Evolutionary conservation across 805 yeast genomes (phyloP).

Genomic region (Candida germanica): DNA sequence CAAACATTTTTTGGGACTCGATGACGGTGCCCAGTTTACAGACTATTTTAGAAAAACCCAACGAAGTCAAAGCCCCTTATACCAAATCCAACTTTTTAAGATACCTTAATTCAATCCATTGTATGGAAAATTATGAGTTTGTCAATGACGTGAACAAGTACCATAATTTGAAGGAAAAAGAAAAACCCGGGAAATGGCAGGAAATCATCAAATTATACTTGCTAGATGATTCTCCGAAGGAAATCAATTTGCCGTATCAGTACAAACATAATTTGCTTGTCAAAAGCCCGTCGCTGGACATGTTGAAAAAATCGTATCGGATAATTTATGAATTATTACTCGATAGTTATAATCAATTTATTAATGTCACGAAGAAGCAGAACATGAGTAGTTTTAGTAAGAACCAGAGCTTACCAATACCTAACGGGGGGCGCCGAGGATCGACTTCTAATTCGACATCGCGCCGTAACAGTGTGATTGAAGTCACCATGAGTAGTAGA

Average conservation of each 20-base stretch:
- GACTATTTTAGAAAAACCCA: conserved; percentile 7
- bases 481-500: neutral
- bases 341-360: conserved; percentile 33
- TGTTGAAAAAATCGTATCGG: conserved; percentile 14
- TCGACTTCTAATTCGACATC: neutral
- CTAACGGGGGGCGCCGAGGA: conserved; percentile 5
- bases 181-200: conserved; percentile 21
- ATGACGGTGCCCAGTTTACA: conserved; percentile 15
- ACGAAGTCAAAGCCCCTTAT: conserved; percentile 5
- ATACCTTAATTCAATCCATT: conserved; percentile 28
- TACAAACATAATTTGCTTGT: conserved; percentile 18
- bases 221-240: conserved; percentile 26
- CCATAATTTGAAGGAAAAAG: conserved; percentile 8
- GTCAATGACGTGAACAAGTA: conserved; percentile 16
- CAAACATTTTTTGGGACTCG: neutral
- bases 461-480: neutral
- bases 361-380: conserved; percentile 13
- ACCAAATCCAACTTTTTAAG: conserved; percentile 19
- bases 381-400: conserved; percentile 1
- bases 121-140: conserved; percentile 37
- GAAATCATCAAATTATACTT: conserved; percentile 24
- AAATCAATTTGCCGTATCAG: conserved; percentile 31
- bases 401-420: neutral
- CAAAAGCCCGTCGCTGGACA: conserved; percentile 18
- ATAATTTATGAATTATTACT: conserved; percentile 27